Percentiles rank a stretch among this genome's conserved stretches.
Evolutionary conservation across 768 basidiomycete species (phyloP).

Genomic region (Imleria badia): DNA sequence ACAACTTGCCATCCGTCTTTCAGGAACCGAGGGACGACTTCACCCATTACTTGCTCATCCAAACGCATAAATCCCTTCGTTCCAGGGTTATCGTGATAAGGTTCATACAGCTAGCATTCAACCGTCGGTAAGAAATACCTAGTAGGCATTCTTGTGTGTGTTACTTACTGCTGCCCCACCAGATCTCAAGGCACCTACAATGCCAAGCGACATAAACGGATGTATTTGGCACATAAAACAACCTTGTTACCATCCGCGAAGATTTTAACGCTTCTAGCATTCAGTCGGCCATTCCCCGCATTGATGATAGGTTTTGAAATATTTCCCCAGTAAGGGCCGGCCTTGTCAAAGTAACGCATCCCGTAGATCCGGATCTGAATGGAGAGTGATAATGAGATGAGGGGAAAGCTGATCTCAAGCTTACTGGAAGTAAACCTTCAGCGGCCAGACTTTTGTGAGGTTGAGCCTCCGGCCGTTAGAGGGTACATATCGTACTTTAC

Average conservation of each 20-base stretch:
- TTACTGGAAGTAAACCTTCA: slow-evolving; percentile 59
- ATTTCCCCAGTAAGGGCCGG: slow-evolving; percentile 73
- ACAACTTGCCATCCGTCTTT: slow-evolving; percentile 91
- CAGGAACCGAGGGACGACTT: slow-evolving; percentile 67
- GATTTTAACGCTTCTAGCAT: slow-evolving; percentile 74
- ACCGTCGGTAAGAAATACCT: not conserved
- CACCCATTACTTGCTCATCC: slow-evolving; percentile 56
- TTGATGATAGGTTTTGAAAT: slow-evolving; percentile 51
- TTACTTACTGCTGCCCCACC: slow-evolving; percentile 79
- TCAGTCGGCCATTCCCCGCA: slow-evolving; percentile 61
- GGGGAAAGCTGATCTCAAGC: slow-evolving; percentile 7
- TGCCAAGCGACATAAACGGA: not conserved
- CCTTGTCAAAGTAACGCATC: slow-evolving; percentile 71
- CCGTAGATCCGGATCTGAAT: slow-evolving; percentile 74
- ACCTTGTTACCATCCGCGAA: slow-evolving; percentile 53
- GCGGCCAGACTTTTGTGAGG: slow-evolving; percentile 56
- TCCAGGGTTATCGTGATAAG: slow-evolving; percentile 76
- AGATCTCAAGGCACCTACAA: slow-evolving; percentile 79
- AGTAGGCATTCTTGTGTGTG: not conserved
- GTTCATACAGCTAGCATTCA: slow-evolving; percentile 62
- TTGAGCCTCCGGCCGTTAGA: not conserved
- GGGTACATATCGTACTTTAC: slow-evolving; percentile 34
- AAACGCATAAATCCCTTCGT: slow-evolving; percentile 80
- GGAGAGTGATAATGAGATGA: not conserved
- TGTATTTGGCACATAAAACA: not conserved